phyloP scores from a whole-genome alignment of 768 basidiomycete species.

The Mycena haematopus region DNA sequence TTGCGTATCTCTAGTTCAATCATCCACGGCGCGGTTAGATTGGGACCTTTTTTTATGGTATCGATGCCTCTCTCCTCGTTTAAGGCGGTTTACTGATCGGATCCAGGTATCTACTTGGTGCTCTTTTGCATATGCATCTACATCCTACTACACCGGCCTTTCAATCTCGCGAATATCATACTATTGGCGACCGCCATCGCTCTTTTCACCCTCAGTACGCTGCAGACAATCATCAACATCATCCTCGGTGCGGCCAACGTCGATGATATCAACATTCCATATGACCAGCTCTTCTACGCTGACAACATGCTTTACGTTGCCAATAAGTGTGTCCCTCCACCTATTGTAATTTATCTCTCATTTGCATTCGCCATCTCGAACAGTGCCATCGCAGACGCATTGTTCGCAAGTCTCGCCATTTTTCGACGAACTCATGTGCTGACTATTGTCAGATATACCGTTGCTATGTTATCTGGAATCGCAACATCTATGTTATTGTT shows the following conservation, averaged over 20 bases:
- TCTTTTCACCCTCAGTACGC: slow-evolving; percentile 38
- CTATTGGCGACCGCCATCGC: slow-evolving; percentile 36
- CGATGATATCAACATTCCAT: slow-evolving; percentile 34
- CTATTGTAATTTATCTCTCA: not conserved
- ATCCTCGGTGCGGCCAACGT: slow-evolving; percentile 38
- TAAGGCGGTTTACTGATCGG: not conserved
- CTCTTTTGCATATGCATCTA: slow-evolving; percentile 39
- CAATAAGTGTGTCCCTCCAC: slow-evolving; percentile 37
- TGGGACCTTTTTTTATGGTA: slow-evolving; percentile 19
- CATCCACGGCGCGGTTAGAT: not conserved
- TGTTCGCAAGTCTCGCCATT: slow-evolving; percentile 33
- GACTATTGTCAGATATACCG: slow-evolving; percentile 37
- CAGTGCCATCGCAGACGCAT: slow-evolving; percentile 38
- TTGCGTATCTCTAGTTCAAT: not conserved
- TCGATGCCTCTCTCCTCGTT: not conserved
- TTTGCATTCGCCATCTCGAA: not conserved
- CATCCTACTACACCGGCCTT: slow-evolving; percentile 32
- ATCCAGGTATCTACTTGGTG: slow-evolving; percentile 37
- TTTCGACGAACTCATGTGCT: too few relatives aligned
- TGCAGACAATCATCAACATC: slow-evolving; percentile 40
- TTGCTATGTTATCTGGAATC: slow-evolving; percentile 40
- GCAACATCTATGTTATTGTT: slow-evolving; percentile 37
- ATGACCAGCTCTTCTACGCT: slow-evolving; percentile 35
- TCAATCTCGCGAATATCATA: slow-evolving; percentile 33
- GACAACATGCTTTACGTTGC: slow-evolving; percentile 40